Base-by-base conservation (phyloP, 208 protist genomes). In the Wallacemonas sp. region DNA sequence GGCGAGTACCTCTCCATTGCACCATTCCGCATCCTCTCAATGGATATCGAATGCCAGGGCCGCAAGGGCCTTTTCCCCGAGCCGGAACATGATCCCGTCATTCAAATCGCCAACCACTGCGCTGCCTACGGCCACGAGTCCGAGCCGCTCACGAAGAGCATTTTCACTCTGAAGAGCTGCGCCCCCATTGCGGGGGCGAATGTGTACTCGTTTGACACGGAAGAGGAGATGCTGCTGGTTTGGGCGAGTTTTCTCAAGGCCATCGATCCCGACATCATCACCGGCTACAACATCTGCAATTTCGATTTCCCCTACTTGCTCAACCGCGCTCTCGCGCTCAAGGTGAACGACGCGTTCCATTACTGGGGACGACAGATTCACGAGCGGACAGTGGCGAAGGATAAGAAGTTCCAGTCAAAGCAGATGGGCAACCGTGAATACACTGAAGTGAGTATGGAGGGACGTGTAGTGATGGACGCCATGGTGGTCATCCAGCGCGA, bases 271-370 rank as follows among this genome's bases (percentile, higher is more conserved):
- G 97, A 99, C 71, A 78, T 99, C 26, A 68, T 99, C 15, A 99
- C 97, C 4, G 98, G 98, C 26, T 99, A 99, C 86, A 99, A 99
- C 85, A 99, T 99, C 58, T 85, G 89, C 68, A 99, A 99, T 68
- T 99, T 99, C 76, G 99, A 99, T 85, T 87, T 99, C 37, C 97
- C 98, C 0, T 99, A 99, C 72, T 67, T 99, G 6, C 83, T 99
- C 19, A 92, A 98, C 48, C 89, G 99, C 34, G 97, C 98, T 0
- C 71, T 71, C 4, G 69, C 82, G 12, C 81, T 99, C 6, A 89
- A 95, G 39, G 74, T 92, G 8, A 85, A 81, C 41, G 76, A 94
- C 13, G 87, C 81, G 2, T 98, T 98, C 69, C 77, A 95, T 50
- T 92, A 89, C 53, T 97, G 97, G 73, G 89, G 93, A 12, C 73